phyloP scores from a whole-genome alignment of 352 stramenopile species.

The Pythium utonaiense region DNA sequence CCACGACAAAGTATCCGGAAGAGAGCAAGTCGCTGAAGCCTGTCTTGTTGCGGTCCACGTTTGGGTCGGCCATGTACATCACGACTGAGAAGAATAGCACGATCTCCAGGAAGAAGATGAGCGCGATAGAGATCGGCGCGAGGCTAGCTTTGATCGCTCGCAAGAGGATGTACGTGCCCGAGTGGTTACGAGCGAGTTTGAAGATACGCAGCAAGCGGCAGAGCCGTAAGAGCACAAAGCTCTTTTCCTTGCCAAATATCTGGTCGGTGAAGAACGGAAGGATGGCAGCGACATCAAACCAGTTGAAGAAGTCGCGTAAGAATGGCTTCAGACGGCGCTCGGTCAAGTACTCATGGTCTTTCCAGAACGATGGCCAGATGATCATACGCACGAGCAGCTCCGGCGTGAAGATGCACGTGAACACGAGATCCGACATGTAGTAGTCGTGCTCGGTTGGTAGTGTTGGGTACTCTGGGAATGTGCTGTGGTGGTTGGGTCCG shows the following conservation, averaged over 20 bases:
- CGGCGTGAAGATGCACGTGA: constrained; percentile 67
- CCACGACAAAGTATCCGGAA: constrained; percentile 71
- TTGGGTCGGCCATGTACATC: constrained; percentile 81
- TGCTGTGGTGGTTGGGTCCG: constrained; percentile 63
- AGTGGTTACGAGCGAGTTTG: constrained; percentile 75
- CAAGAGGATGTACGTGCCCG: constrained; percentile 72
- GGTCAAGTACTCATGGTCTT: constrained; percentile 63
- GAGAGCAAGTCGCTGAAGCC: constrained; percentile 76
- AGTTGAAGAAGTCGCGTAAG: constrained; percentile 76
- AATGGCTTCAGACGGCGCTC: constrained; percentile 66
- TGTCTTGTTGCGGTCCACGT: constrained; percentile 50
- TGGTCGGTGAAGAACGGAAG: constrained; percentile 73
- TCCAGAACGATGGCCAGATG: constrained; percentile 76
- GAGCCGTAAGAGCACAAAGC: constrained; percentile 67
- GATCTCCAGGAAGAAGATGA: constrained; percentile 83
- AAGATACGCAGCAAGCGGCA: constrained; percentile 76
- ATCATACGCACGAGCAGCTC: constrained; percentile 63
- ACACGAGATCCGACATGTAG: constrained; percentile 61
- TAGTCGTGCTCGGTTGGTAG: constrained; percentile 48
- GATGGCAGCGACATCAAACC: constrained; percentile 72
- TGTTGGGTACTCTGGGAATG: constrained; percentile 56
- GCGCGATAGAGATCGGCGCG: constrained; percentile 70
- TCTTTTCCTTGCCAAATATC: constrained; percentile 69
- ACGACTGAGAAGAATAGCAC: constrained; percentile 76
- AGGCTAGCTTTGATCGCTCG: constrained; percentile 67